Conservation (phyloP, 1,284 basidiomycete genomes). For the Macrocystidia cucumis region DNA sequence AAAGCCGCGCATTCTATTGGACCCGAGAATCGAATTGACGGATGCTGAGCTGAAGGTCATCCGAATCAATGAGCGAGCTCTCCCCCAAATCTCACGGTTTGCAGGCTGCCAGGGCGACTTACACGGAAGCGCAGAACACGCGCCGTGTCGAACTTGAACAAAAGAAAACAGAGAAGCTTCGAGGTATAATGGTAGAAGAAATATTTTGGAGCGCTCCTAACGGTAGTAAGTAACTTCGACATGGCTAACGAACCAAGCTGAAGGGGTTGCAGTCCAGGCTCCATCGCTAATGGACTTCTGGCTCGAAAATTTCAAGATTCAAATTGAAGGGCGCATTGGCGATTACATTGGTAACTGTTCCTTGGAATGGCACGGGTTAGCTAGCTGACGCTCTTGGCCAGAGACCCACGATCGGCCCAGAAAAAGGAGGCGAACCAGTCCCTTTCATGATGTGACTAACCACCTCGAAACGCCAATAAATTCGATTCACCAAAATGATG, state of each 20-base stretch:
- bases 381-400: no score
- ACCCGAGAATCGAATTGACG: constrained; percentile 66
- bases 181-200: constrained; percentile 45
- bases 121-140: constrained; percentile 51
- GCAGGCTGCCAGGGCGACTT: constrained; percentile 58
- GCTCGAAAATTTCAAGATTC: constrained; percentile 59
- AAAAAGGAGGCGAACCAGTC: no score
- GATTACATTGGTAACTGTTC: no score
- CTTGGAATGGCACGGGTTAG: no score
- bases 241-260: neutral
- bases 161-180: constrained; percentile 51
- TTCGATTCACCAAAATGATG: no score
- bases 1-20: constrained; percentile 40
- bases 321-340: constrained; percentile 64
- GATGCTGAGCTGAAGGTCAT: constrained; percentile 69
- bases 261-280: constrained; percentile 43
- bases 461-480: no score
- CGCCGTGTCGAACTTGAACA: constrained; percentile 41
- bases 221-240: constrained; percentile 38
- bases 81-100: constrained; percentile 5
- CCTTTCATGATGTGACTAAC: no score
- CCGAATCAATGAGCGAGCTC: constrained; percentile 1
- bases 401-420: no score
- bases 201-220: constrained; percentile 63
- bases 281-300: constrained; percentile 62